phyloP scores from a whole-genome alignment of 306 rosid species.

The Spatholobus suberectus region DNA sequence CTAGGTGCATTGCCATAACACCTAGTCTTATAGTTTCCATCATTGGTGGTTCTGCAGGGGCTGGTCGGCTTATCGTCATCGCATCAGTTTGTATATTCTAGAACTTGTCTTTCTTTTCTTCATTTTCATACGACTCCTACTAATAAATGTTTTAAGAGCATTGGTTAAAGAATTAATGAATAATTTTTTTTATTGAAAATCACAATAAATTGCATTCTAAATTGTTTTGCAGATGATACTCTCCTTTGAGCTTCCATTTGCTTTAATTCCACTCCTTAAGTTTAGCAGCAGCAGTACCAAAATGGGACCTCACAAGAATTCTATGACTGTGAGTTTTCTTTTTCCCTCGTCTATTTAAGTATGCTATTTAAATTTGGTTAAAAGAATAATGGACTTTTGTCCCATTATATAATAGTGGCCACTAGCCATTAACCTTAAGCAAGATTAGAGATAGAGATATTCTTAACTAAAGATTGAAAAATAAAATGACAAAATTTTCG shows the following conservation, averaged over 20 bases:
- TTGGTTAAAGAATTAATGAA: not conserved
- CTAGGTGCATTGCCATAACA: slow-evolving; percentile 78
- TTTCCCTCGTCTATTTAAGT: not conserved
- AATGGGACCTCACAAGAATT: slow-evolving; percentile 97
- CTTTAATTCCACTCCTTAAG: slow-evolving; percentile 87
- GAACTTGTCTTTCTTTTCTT: not conserved
- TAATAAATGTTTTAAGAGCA: not conserved
- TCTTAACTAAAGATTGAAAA: not conserved
- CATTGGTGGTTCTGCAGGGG: slow-evolving; percentile 60
- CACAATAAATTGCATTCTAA: not conserved
- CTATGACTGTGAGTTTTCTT: slow-evolving; percentile 40
- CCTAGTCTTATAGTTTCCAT: slow-evolving; percentile 87
- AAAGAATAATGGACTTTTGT: not conserved
- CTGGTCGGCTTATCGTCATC: slow-evolving; percentile 60
- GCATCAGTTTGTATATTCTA: slow-evolving; percentile 66
- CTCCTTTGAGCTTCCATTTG: slow-evolving; percentile 89
- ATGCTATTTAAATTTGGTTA: not conserved
- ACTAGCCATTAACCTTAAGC: not conserved
- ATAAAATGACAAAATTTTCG: not conserved
- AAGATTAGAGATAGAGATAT: not conserved
- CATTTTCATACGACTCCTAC: not conserved
- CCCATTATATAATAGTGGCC: not conserved
- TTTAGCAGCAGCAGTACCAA: slow-evolving; percentile 80
- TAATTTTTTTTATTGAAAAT: not conserved
- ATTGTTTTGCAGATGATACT: slow-evolving; percentile 80